phyloP scores from a whole-genome alignment of 1,284 basidiomycete genomes.

The Clitocybe nebularis region DNA sequence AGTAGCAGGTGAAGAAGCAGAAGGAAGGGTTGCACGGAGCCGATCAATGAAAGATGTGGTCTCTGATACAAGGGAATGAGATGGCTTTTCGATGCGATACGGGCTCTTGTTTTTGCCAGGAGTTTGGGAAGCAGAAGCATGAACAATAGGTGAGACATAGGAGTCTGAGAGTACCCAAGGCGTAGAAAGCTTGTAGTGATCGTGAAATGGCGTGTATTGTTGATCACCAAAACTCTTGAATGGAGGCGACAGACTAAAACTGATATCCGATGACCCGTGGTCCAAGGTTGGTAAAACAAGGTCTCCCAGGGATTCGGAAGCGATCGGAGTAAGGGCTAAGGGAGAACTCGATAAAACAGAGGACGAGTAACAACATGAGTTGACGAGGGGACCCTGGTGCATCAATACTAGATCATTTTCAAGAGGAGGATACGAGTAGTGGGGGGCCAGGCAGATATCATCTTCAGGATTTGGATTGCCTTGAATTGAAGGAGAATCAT shows the following conservation, averaged over 20 bases:
- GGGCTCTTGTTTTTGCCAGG: not conserved
- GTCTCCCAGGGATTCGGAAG: too few relatives aligned
- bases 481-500: not conserved
- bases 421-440: too few relatives aligned
- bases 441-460: too few relatives aligned
- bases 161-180: constrained; percentile 11
- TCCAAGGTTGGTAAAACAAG: too few relatives aligned
- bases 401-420: too few relatives aligned
- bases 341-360: too few relatives aligned
- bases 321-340: too few relatives aligned
- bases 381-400: too few relatives aligned
- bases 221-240: not conserved
- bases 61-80: not conserved
- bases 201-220: constrained; percentile 7
- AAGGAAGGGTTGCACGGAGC: not conserved
- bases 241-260: constrained; percentile 4
- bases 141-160: constrained; percentile 13
- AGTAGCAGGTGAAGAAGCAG: constrained; percentile 5
- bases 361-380: too few relatives aligned
- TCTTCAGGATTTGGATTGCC: too few relatives aligned
- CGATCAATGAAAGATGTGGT: not conserved
- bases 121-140: constrained; percentile 2
- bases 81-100: not conserved
- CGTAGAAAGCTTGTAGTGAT: constrained; percentile 7
- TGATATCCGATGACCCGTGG: not conserved